A percentile compares a stretch with the other conserved stretches of the same genome.
These are phyloP conservation scores for Chrysosporium queenslandicum DNA, from an alignment of 2,329 filamentous ascomycete genomes.

Conservation along the genomic window DNA sequence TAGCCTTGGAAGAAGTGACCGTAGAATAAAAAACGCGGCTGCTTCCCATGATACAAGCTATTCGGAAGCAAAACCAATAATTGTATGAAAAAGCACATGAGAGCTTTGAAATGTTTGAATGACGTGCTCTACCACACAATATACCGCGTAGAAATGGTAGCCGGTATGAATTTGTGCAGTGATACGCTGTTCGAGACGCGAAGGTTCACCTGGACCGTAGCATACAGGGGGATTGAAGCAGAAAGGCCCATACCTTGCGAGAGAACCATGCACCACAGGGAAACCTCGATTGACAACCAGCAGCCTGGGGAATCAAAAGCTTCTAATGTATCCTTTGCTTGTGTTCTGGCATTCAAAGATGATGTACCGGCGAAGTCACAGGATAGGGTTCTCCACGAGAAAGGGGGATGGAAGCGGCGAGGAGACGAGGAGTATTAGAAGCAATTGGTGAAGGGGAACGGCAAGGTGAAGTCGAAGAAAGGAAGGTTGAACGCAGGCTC, in stretches of 20 bases:
- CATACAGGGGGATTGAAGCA: not conserved
- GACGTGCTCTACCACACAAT: not conserved
- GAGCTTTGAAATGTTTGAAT: not conserved
- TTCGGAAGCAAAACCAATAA: not conserved
- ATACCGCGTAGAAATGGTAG: not conserved
- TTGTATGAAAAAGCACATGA: not conserved
- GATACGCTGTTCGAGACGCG: not conserved
- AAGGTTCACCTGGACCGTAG: not conserved
- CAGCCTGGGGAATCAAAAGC: not conserved
- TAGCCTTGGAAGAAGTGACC: too few species aligned
- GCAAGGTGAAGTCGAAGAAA: not conserved
- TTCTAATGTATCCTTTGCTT: not conserved
- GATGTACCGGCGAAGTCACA: slow-evolving; percentile 4
- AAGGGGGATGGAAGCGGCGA: not conserved
- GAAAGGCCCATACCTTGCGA: not conserved
- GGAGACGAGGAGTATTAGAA: not conserved
- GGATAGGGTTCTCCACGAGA: not conserved
- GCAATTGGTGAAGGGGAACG: slow-evolving; percentile 5
- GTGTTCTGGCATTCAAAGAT: not conserved
- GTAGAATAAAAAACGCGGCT: too few species aligned
- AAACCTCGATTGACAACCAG: slow-evolving; percentile 1
- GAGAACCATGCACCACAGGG: not conserved
- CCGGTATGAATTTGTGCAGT: not conserved
- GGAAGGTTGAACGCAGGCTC: slow-evolving; percentile 8
- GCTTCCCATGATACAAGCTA: too few species aligned